Conservation (phyloP, 257 asterid genomes). For the Apocynum venetum region DNA sequence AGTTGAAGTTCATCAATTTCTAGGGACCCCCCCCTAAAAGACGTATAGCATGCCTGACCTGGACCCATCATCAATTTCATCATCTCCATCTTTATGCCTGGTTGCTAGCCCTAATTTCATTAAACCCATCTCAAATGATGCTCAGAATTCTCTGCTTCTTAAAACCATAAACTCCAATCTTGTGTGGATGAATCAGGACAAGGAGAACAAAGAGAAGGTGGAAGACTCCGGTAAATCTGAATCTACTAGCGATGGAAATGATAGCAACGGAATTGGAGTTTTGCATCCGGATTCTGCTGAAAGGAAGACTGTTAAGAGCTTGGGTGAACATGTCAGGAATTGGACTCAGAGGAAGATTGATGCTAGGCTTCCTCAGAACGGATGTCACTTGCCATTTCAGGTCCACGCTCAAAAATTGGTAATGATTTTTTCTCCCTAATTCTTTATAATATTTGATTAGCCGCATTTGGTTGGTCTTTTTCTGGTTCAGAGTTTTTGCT, state of each 20-base stretch:
- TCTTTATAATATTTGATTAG: background rate
- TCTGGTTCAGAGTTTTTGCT: background rate
- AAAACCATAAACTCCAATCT: constrained; percentile 3
- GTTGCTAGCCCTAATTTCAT: background rate
- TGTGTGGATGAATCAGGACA: constrained; percentile 1
- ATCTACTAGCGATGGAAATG: background rate
- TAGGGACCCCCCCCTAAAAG: background rate
- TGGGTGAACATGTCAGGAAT: constrained; percentile 37
- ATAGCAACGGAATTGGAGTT: constrained; percentile 5
- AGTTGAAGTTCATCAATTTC: background rate
- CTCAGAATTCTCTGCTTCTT: background rate
- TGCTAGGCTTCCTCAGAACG: constrained; percentile 41
- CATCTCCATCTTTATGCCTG: constrained; percentile 14
- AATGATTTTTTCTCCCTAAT: background rate
- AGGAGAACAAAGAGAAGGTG: constrained; percentile 6
- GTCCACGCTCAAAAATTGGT: constrained; percentile 61
- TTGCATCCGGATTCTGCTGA: constrained; percentile 5
- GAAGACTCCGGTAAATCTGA: background rate
- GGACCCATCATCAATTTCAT: background rate
- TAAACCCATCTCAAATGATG: constrained; percentile 10
- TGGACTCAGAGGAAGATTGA: constrained; percentile 41
- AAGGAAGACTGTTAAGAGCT: constrained; percentile 14
- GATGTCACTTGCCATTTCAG: constrained; percentile 53
- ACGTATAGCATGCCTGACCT: constrained; percentile 14
- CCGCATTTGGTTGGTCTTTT: background rate